Percentiles rank a stretch among this genome's conserved stretches.
Conservation (phyloP, 2,329 filamentous ascomycete species). For the Epichloe scottii region DNA sequence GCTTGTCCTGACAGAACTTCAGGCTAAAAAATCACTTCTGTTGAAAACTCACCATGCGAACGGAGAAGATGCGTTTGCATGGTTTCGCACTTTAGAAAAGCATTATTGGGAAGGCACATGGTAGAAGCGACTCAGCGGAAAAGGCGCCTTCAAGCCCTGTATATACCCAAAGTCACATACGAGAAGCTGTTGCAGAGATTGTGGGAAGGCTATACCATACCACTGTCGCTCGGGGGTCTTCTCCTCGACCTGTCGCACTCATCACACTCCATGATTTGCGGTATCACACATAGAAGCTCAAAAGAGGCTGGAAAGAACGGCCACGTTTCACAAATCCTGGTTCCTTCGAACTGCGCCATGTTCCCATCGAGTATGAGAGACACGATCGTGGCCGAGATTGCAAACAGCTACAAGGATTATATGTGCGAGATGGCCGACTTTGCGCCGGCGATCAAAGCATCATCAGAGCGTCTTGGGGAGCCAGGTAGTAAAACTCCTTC, state of each 20-base stretch:
- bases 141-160: not conserved
- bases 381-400: slow-evolving; percentile 17
- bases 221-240: slow-evolving; percentile 11
- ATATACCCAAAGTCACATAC: not conserved
- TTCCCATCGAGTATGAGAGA: slow-evolving; percentile 12
- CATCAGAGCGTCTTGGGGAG: no score
- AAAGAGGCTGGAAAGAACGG: slow-evolving; percentile 4
- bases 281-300: slow-evolving; percentile 12
- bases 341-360: slow-evolving; percentile 4
- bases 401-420: slow-evolving; percentile 6
- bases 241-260: slow-evolving; percentile 13
- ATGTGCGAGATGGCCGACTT: slow-evolving; percentile 3
- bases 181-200: slow-evolving; percentile 16
- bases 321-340: slow-evolving; percentile 17
- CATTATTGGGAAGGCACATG: not conserved
- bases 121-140: slow-evolving; percentile 2
- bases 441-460: not conserved
- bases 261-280: slow-evolving; percentile 16
- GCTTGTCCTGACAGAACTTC: slow-evolving; percentile 28
- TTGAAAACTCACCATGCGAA: slow-evolving; percentile 18
- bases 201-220: slow-evolving; percentile 16
- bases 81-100: slow-evolving; percentile 26
- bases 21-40: slow-evolving; percentile 26
- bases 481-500: not conserved
- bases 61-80: slow-evolving; percentile 11